Conservation (phyloP, 768 basidiomycete species). For the Hemileccinum rubropunctum region DNA sequence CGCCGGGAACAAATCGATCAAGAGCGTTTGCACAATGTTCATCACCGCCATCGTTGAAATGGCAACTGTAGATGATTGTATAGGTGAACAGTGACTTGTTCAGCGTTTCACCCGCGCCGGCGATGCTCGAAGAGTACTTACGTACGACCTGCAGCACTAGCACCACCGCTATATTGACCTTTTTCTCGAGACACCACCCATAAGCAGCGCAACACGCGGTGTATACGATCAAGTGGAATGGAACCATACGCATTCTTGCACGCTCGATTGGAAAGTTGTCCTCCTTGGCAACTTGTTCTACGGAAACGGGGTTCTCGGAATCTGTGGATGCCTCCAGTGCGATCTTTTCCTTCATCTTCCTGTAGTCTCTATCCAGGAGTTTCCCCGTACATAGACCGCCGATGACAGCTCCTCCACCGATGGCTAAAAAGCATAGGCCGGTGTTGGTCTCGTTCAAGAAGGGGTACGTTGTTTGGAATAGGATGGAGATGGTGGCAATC, state of each 20-base stretch:
- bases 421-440: too few species aligned
- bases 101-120: neutral
- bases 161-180: constrained; percentile 50
- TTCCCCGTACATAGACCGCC: too few species aligned
- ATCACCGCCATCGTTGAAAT: constrained; percentile 43
- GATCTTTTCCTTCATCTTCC: constrained; percentile 29
- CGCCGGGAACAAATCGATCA: too few species aligned
- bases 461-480: constrained; percentile 50
- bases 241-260: too few species aligned
- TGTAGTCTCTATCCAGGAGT: too few species aligned
- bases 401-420: too few species aligned
- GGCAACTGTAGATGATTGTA: constrained; percentile 47
- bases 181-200: too few species aligned
- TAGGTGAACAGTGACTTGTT: neutral
- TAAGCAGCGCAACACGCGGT: too few species aligned
- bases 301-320: constrained; percentile 18
- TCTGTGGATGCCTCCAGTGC: constrained; percentile 13
- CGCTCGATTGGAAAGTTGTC: too few species aligned
- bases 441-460: constrained; percentile 47
- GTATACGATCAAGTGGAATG: too few species aligned
- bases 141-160: constrained; percentile 44
- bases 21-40: constrained; percentile 58
- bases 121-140: constrained; percentile 3
- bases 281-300: constrained; percentile 28
- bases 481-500: constrained; percentile 44